Base-by-base conservation (phyloP, 2,329 filamentous ascomycete species). In the Lanzia echinophila region DNA sequence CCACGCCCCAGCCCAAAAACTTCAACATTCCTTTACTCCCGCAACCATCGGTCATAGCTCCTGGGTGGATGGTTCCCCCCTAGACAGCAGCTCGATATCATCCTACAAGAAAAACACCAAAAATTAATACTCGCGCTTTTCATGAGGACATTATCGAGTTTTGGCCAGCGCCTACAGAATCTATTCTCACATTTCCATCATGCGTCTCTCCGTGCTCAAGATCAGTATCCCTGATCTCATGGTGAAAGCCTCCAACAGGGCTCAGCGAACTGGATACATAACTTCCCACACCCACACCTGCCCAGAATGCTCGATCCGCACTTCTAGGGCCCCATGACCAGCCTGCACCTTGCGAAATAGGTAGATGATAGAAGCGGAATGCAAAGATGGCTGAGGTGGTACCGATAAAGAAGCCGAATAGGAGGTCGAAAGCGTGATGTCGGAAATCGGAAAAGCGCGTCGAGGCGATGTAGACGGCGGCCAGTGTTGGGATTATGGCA, bases 401-500 rank as follows among this genome's bases (percentile, higher is more conserved):
- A 8, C 92, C 92, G 58, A 96, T 86, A 12, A 87, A 60, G 53
- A 85, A 87, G n/a, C 92, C 92, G 58, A 87, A 89, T 2, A 96
- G 72, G 60, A 96, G 88, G 60, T 97, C 92, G 68, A 96, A 92
- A n/a, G 86, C 90, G 68, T 92, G 88, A 69, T 97, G 92, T 38
- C 88, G 83, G 72, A 86, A 95, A 69, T 96, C 86, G 56, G 86
- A 90, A 79, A 86, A 97, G 11, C 92, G 86, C 1, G 89, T 92
- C 28, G 84, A 82, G n/a, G 86, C 79, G 58, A 96, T 87, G 72
- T 90, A 96, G 58, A 90, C 79, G 5, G 90, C 86, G 1, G 81
- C 74, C 54, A 83, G 86, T 59, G 90, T 79, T 2, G 91, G 91
- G 1, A 88, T 70, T 17, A 90, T 73, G 2, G 83, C 78, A 33